These are phyloP conservation scores for Phytophthora meadii DNA, from an alignment of 352 stramenopile genomes.

Conservation along the genomic window DNA sequence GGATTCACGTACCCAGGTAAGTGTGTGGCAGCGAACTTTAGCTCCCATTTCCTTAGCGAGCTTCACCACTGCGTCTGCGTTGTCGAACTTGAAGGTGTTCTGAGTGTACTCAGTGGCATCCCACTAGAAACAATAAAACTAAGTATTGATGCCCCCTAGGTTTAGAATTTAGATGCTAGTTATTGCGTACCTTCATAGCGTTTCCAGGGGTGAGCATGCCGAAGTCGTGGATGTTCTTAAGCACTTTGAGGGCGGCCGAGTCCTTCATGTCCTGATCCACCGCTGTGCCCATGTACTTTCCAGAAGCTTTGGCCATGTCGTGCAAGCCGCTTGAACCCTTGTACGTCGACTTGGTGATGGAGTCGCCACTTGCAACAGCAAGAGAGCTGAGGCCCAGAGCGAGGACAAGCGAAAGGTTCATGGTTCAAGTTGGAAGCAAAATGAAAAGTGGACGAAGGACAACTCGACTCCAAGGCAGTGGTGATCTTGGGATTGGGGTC, in stretches of 20 bases:
- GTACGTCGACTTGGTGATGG: slow-evolving; percentile 35
- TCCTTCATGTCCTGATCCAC: slow-evolving; percentile 33
- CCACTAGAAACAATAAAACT: slow-evolving; percentile 20
- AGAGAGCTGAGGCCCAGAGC: slow-evolving; percentile 18
- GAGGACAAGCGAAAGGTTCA: slow-evolving; percentile 26
- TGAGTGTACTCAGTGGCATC: slow-evolving; percentile 32
- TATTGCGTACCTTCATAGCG: slow-evolving; percentile 35
- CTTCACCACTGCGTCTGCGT: slow-evolving; percentile 23
- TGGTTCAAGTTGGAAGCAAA: slow-evolving; percentile 9
- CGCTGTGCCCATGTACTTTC: slow-evolving; percentile 44
- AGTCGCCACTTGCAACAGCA: slow-evolving; percentile 12
- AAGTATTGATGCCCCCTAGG: not conserved
- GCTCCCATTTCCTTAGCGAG: slow-evolving; percentile 30
- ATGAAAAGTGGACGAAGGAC: slow-evolving; percentile 1
- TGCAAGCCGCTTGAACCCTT: slow-evolving; percentile 29
- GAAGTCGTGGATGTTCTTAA: slow-evolving; percentile 38
- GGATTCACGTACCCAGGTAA: slow-evolving; percentile 31
- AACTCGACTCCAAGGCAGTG: slow-evolving; percentile 2
- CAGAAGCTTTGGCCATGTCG: slow-evolving; percentile 30
- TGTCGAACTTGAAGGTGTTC: slow-evolving; percentile 23
- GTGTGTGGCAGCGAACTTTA: slow-evolving; percentile 41
- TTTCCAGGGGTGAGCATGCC: slow-evolving; percentile 43
- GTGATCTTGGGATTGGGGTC: slow-evolving; percentile 15
- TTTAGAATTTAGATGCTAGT: not conserved
- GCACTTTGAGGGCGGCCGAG: slow-evolving; percentile 21